Percentiles rank a stretch among this genome's conserved stretches.
These are phyloP conservation scores for Cordyceps pruinosa DNA, from an alignment of 2,329 filamentous ascomycete species.

Conservation along the genomic window DNA sequence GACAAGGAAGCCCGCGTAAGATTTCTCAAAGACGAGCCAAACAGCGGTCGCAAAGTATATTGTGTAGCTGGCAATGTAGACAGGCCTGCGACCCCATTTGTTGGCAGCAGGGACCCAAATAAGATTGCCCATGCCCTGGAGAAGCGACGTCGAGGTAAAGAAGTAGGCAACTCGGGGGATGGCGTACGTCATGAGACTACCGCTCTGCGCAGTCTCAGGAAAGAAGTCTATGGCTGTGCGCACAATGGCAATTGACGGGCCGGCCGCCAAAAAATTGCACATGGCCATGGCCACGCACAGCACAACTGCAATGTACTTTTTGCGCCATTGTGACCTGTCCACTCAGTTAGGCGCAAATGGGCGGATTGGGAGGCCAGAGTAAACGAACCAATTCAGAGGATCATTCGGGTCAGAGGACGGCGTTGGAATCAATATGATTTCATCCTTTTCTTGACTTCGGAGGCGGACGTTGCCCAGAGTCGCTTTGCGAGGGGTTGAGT, in stretches of 20 bases:
- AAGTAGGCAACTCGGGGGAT: constrained; percentile 44
- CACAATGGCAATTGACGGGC: constrained; percentile 44
- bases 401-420: constrained; percentile 38
- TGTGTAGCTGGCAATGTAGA: constrained; percentile 37
- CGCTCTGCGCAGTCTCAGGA: constrained; percentile 25
- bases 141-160: constrained; percentile 43
- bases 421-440: constrained; percentile 41
- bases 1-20: constrained; percentile 35
- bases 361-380: neutral
- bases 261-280: constrained; percentile 51
- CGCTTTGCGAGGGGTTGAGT: constrained; percentile 13
- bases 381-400: constrained; percentile 42
- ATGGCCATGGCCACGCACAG: constrained; percentile 48
- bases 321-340: constrained; percentile 36
- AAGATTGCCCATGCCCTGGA: constrained; percentile 42
- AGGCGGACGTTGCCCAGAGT: constrained; percentile 37
- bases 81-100: constrained; percentile 38
- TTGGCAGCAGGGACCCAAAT: constrained; percentile 40
- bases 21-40: constrained; percentile 37
- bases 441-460: constrained; percentile 34
- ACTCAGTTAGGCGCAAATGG: constrained; percentile 7
- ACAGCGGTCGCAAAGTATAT: constrained; percentile 35
- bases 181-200: constrained; percentile 23
- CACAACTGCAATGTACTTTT: constrained; percentile 42
- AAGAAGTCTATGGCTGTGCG: constrained; percentile 41